phyloP scores from a whole-genome alignment of 139 green algal species.

The Volvox reticuliferus region DNA sequence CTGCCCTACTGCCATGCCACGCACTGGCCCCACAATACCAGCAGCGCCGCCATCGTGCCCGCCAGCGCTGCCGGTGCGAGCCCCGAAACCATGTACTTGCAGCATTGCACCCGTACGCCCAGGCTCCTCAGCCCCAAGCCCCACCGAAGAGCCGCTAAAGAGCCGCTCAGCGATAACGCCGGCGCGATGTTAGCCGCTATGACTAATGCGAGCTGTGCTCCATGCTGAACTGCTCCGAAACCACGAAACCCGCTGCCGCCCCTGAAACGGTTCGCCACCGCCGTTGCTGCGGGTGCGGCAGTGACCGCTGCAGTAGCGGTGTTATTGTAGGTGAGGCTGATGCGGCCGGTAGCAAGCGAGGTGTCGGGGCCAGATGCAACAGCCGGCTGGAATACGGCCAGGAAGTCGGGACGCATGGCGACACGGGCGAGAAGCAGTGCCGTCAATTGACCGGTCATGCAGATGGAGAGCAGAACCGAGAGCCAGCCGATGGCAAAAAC shows the following conservation, averaged over 20 bases:
- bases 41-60: conserved; percentile 3
- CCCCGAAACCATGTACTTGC: conserved; percentile 16
- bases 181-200: conserved; percentile 5
- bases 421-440: conserved; percentile 7
- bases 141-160: conserved; percentile 26
- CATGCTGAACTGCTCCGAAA: background rate
- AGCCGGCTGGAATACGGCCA: background rate
- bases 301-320: background rate
- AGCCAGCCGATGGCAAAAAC: conserved; percentile 28
- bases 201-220: conserved; percentile 1
- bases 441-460: background rate
- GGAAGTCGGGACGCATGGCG: background rate
- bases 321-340: no score
- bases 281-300: background rate
- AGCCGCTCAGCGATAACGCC: conserved; percentile 22
- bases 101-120: conserved; percentile 26
- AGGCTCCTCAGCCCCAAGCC: conserved; percentile 12
- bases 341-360: background rate
- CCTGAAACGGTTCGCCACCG: background rate
- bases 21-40: conserved; percentile 30
- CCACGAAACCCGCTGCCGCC: background rate
- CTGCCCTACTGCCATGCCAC: background rate
- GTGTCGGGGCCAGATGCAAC: background rate
- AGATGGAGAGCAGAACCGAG: background rate
- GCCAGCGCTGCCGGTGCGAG: conserved; percentile 15